Evolutionary conservation across 2,329 filamentous ascomycete species (phyloP).

Genomic region (Lithohypha guttulata): DNA sequence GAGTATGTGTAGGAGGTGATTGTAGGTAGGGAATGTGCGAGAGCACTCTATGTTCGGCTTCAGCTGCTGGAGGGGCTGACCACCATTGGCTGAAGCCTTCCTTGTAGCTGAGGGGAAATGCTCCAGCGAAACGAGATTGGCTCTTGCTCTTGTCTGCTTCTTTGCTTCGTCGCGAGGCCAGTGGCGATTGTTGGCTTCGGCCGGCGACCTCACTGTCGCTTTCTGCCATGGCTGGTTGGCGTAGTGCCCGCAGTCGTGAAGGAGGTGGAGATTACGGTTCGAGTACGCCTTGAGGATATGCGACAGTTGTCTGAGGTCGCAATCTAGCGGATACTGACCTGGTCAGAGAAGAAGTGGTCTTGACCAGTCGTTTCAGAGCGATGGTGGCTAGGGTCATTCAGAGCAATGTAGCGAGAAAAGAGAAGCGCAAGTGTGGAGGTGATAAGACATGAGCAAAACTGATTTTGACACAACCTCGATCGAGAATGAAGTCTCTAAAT

Average conservation of each 20-base stretch:
- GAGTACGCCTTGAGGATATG: conserved; percentile 2
- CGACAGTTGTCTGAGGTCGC: conserved; percentile 1
- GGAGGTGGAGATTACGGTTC: neutral
- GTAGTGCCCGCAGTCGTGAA: neutral
- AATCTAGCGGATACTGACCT: too few relatives aligned
- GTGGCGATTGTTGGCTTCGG: conserved; percentile 35
- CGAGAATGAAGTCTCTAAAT: too few relatives aligned
- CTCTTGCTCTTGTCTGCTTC: conserved; percentile 27
- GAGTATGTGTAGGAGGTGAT: conserved; percentile 56
- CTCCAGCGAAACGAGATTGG: conserved; percentile 28
- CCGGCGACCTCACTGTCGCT: conserved; percentile 25
- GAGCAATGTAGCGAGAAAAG: too few relatives aligned
- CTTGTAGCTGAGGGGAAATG: conserved; percentile 83
- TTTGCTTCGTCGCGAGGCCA: conserved; percentile 39
- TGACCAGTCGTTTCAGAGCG: too few relatives aligned
- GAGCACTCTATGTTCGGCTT: conserved; percentile 80
- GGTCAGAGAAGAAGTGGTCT: too few relatives aligned
- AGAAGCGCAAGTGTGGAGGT: too few relatives aligned
- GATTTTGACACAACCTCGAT: too few relatives aligned
- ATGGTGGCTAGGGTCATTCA: too few relatives aligned
- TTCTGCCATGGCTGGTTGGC: conserved; percentile 15
- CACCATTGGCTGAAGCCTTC: conserved; percentile 93
- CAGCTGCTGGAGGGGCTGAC: conserved; percentile 68
- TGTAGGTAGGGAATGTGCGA: conserved; percentile 74
- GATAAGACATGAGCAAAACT: too few relatives aligned